Evolutionary conservation across 306 rosid species (phyloP).

Genomic region (Gillenia trifoliata): DNA sequence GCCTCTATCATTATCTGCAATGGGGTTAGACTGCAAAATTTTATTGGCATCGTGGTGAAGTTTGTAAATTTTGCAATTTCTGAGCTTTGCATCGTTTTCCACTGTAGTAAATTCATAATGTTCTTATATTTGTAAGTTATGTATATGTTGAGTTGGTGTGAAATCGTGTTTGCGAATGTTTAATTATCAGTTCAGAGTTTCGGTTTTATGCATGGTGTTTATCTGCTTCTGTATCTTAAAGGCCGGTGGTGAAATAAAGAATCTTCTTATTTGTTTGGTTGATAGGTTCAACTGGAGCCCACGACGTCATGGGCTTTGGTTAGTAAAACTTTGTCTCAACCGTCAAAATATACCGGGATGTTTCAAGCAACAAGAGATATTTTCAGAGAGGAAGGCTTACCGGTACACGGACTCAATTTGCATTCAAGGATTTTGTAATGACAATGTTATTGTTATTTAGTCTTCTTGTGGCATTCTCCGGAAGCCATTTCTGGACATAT

Average conservation of each 20-base stretch:
- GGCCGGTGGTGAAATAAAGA: constrained; percentile 17
- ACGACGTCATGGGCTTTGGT: constrained; percentile 75
- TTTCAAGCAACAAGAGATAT: constrained; percentile 88
- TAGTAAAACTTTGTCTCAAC: constrained; percentile 41
- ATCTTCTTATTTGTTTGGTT: constrained; percentile 17
- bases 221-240: constrained; percentile 5
- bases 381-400: constrained; percentile 85
- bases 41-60: too few species aligned
- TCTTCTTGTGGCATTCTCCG: neutral
- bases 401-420: constrained; percentile 34
- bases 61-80: neutral
- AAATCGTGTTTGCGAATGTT: neutral
- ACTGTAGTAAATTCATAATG: neutral
- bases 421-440: neutral
- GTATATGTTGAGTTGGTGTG: neutral
- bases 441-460: neutral
- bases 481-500: neutral
- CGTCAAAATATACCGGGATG: constrained; percentile 89
- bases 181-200: neutral
- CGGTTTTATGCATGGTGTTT: neutral
- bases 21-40: neutral
- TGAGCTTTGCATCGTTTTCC: neutral
- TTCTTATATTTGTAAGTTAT: neutral
- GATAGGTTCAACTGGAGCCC: constrained; percentile 91
- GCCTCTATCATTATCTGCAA: neutral